Conservation (phyloP, 78 protist genomes). For the Tieghemostelium lacteum region DNA sequence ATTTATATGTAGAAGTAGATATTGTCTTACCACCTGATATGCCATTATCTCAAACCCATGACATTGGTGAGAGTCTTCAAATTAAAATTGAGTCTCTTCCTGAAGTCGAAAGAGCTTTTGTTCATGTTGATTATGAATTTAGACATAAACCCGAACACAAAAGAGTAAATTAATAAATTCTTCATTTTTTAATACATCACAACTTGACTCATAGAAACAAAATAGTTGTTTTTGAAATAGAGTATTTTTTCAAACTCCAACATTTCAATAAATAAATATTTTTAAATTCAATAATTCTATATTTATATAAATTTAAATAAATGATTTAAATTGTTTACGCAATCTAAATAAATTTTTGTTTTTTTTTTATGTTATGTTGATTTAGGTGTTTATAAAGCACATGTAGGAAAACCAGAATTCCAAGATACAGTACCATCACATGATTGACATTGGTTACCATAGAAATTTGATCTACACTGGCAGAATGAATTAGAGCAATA, state of each 20-base stretch:
- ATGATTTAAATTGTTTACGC: neutral
- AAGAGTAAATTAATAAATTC: slow-evolving; percentile 27
- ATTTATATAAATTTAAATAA: no score
- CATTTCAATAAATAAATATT: no score
- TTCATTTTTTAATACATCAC: no score
- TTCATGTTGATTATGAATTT: slow-evolving; percentile 90
- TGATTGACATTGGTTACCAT: neutral
- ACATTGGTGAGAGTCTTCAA: slow-evolving; percentile 91
- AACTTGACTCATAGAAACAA: no score
- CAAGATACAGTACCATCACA: neutral
- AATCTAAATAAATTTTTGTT: neutral
- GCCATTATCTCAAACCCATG: slow-evolving; percentile 83
- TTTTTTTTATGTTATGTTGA: no score
- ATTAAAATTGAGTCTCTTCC: slow-evolving; percentile 68
- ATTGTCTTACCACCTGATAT: slow-evolving; percentile 81
- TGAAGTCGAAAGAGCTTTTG: slow-evolving; percentile 91
- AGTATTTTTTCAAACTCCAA: neutral
- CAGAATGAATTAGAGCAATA: neutral
- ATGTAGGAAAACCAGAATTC: slow-evolving; percentile 12
- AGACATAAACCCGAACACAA: slow-evolving; percentile 84
- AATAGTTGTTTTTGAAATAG: neutral
- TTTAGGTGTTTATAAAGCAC: no score
- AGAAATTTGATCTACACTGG: slow-evolving; percentile 5
- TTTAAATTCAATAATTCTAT: no score
- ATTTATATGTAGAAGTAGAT: slow-evolving; percentile 82